Percentiles rank a stretch among this genome's conserved stretches.
Evolutionary conservation across 495 filamentous ascomycete genomes (phyloP).

Genomic region (Xylona heveae): DNA sequence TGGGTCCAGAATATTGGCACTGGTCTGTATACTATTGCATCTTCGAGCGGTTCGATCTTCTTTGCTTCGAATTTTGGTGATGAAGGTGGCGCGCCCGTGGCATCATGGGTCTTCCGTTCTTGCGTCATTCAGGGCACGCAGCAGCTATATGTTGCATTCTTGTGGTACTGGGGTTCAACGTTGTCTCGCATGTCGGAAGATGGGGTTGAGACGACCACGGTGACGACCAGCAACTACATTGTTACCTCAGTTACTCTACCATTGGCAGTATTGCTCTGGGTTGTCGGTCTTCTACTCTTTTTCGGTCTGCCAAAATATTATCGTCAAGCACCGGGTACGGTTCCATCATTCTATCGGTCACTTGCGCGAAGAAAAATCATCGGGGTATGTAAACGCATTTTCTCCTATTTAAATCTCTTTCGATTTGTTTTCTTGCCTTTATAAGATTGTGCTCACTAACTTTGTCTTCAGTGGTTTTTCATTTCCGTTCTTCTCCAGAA

Average conservation of each 20-base stretch:
- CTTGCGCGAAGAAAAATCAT: conserved; percentile 29
- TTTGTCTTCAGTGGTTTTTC: conserved; percentile 36
- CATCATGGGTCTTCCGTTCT: conserved; percentile 29
- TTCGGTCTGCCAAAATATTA: conserved; percentile 28
- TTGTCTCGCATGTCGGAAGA: conserved; percentile 18
- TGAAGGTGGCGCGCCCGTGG: conserved; percentile 25
- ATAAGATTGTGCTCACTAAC: too few species aligned
- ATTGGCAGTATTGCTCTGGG: conserved; percentile 22
- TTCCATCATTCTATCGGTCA: conserved; percentile 33
- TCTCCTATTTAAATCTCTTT: conserved; percentile 4
- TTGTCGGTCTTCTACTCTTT: conserved; percentile 19
- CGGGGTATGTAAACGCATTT: too few species aligned
- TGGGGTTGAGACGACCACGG: conserved; percentile 8
- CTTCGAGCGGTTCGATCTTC: conserved; percentile 27
- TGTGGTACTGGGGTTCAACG: conserved; percentile 30
- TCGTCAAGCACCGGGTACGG: conserved; percentile 38
- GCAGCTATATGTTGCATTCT: conserved; percentile 26
- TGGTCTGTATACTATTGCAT: conserved; percentile 25
- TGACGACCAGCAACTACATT: conserved; percentile 9
- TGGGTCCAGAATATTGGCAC: conserved; percentile 29
- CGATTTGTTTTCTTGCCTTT: too few species aligned
- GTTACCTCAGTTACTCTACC: conserved; percentile 24
- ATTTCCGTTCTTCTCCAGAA: conserved; percentile 41
- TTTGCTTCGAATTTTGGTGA: conserved; percentile 31
- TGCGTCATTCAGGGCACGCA: conserved; percentile 29